Evolutionary conservation across 192 early-diverging fungal species (phyloP).

Genomic region (Funneliformis geosporum): DNA sequence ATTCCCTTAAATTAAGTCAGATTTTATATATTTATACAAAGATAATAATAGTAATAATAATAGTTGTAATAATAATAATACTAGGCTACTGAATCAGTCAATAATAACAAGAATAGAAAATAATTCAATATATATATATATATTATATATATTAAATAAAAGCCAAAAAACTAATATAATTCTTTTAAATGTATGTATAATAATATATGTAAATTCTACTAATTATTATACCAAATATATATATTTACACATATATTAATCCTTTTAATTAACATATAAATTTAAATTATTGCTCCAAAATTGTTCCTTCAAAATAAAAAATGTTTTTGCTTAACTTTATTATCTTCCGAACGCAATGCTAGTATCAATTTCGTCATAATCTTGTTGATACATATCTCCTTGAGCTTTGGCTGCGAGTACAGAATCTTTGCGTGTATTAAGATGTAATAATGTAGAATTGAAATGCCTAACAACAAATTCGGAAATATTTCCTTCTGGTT

Average conservation of each 20-base stretch:
- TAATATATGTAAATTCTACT: background rate
- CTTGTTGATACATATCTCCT: background rate
- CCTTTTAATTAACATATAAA: background rate
- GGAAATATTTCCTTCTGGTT: constrained; percentile 60
- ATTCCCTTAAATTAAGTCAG: too few species aligned
- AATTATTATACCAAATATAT: background rate
- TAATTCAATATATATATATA: too few species aligned
- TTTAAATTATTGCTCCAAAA: background rate
- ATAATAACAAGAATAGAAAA: too few species aligned
- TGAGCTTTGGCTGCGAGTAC: constrained; percentile 28
- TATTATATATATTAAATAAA: background rate
- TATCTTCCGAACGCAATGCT: background rate
- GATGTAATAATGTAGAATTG: constrained; percentile 65
- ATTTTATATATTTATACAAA: too few species aligned
- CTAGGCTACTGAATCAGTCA: too few species aligned
- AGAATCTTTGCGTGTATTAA: constrained; percentile 52
- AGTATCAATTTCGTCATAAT: constrained; percentile 31
- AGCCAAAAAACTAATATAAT: too few species aligned
- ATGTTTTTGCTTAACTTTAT: background rate
- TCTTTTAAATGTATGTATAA: background rate
- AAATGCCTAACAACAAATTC: constrained; percentile 74
- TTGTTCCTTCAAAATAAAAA: too few species aligned
- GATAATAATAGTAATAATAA: too few species aligned
- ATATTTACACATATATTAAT: background rate
- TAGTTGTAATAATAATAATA: too few species aligned